phyloP scores from a whole-genome alignment of 768 basidiomycete species.

The Leccinum uliginosum region DNA sequence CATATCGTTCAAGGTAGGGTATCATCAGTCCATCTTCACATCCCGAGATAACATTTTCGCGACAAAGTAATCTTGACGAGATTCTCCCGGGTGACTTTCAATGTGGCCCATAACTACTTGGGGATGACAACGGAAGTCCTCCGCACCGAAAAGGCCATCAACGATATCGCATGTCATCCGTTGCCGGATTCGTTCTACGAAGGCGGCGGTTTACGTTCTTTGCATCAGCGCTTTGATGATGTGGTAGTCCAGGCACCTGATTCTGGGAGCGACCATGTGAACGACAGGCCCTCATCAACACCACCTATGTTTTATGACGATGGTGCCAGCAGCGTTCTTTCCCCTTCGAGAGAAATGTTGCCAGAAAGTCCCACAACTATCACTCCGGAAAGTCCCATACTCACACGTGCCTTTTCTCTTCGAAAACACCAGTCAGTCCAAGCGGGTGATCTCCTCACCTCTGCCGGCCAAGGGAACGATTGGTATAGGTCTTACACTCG shows the following conservation, averaged over 20 bases:
- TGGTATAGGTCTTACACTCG: conserved; percentile 42
- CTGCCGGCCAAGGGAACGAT: conserved; percentile 47
- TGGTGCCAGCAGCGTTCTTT: conserved; percentile 5
- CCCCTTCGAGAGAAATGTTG: conserved; percentile 21
- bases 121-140: conserved; percentile 94
- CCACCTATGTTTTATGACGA: conserved; percentile 14
- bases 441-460: conserved; percentile 71
- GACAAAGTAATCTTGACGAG: conserved; percentile 86
- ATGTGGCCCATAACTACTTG: conserved; percentile 93
- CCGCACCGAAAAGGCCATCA: conserved; percentile 94
- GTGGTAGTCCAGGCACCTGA: conserved; percentile 42
- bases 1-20: conserved; percentile 88
- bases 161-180: conserved; percentile 94
- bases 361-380: conserved; percentile 19
- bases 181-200: conserved; percentile 89
- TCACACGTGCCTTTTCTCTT: conserved; percentile 22
- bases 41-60: conserved; percentile 8
- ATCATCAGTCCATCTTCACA: background rate
- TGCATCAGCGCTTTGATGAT: conserved; percentile 87
- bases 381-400: background rate
- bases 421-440: conserved; percentile 49
- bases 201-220: conserved; percentile 81
- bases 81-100: conserved; percentile 96
- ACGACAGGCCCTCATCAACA: conserved; percentile 9
- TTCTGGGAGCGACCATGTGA: conserved; percentile 57